A percentile compares a stretch with the other conserved stretches of the same genome.
These are phyloP conservation scores for Suhomyces coccinellae DNA, from an alignment of 1,139 yeast genomes.

Conservation along the genomic window DNA sequence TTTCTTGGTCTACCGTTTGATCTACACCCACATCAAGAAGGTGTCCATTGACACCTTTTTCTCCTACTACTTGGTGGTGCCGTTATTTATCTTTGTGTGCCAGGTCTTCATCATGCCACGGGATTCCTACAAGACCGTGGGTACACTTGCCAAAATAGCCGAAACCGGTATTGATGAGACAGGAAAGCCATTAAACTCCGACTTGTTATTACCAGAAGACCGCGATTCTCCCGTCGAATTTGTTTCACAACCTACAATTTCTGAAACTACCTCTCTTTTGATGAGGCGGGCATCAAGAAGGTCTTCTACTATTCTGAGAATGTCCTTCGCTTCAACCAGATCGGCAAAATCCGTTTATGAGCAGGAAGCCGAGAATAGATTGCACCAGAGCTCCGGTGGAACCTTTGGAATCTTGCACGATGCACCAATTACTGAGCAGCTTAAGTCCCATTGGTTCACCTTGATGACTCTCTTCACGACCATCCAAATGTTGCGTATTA, in stretches of 20 bases:
- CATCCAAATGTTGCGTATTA: slow-evolving; percentile 85
- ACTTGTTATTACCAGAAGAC: slow-evolving; percentile 39
- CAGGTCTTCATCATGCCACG: slow-evolving; percentile 79
- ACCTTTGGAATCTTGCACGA: slow-evolving; percentile 86
- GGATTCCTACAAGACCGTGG: slow-evolving; percentile 70
- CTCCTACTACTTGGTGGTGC: slow-evolving; percentile 64
- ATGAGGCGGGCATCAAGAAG: slow-evolving; percentile 43
- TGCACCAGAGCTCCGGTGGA: slow-evolving; percentile 63
- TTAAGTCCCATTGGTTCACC: slow-evolving; percentile 74
- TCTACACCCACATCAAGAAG: slow-evolving; percentile 48
- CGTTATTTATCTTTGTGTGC: slow-evolving; percentile 69
- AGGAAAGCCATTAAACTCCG: slow-evolving; percentile 50
- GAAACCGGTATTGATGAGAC: slow-evolving; percentile 71
- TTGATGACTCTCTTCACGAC: slow-evolving; percentile 78
- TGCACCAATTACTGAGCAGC: slow-evolving; percentile 57
- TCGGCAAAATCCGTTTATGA: slow-evolving; percentile 61
- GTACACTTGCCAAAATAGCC: slow-evolving; percentile 63
- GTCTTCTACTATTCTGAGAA: slow-evolving; percentile 37
- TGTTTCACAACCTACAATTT: slow-evolving; percentile 35
- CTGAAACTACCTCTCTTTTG: slow-evolving; percentile 45
- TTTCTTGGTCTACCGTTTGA: slow-evolving; percentile 63
- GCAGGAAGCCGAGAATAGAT: slow-evolving; percentile 58
- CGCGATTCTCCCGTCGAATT: slow-evolving; percentile 19
- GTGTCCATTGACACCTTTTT: slow-evolving; percentile 57
- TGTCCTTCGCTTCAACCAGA: slow-evolving; percentile 32